Conservation (phyloP, 2,329 filamentous ascomycete species). For the Colletotrichum magnum region DNA sequence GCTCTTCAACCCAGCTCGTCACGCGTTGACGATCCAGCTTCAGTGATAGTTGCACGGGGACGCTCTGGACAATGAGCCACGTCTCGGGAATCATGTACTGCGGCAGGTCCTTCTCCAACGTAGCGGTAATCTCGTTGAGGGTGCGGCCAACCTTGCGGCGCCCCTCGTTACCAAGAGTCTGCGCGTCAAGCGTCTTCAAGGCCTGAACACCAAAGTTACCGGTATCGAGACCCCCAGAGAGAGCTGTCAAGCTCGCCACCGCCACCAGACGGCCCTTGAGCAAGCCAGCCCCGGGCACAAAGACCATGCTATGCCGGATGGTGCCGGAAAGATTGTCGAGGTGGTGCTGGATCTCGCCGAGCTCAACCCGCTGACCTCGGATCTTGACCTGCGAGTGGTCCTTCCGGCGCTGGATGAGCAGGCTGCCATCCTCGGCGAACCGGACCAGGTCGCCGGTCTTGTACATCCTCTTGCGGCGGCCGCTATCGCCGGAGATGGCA, state of each 20-base stretch:
- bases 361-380: constrained; percentile 35
- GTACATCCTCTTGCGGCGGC: constrained; percentile 23
- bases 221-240: background rate
- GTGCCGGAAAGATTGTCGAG: background rate
- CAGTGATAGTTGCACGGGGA: constrained; percentile 41
- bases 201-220: background rate
- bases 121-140: background rate
- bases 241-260: constrained; percentile 10
- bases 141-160: background rate
- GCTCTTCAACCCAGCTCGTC: constrained; percentile 8
- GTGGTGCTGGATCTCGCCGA: constrained; percentile 32
- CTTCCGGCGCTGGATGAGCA: constrained; percentile 40
- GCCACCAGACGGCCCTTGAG: constrained; percentile 20
- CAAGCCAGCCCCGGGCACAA: background rate
- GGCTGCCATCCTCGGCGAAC: constrained; percentile 30
- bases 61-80: constrained; percentile 36
- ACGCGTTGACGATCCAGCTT: constrained; percentile 42
- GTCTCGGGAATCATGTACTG: constrained; percentile 44
- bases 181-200: background rate
- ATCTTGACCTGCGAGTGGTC: constrained; percentile 43
- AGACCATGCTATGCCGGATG: constrained; percentile 11
- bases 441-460: constrained; percentile 39
- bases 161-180: background rate
- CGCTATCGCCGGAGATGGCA: background rate
- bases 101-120: constrained; percentile 32